Conservation (phyloP, 306 rosid genomes). For the Cicer cuneatum region DNA sequence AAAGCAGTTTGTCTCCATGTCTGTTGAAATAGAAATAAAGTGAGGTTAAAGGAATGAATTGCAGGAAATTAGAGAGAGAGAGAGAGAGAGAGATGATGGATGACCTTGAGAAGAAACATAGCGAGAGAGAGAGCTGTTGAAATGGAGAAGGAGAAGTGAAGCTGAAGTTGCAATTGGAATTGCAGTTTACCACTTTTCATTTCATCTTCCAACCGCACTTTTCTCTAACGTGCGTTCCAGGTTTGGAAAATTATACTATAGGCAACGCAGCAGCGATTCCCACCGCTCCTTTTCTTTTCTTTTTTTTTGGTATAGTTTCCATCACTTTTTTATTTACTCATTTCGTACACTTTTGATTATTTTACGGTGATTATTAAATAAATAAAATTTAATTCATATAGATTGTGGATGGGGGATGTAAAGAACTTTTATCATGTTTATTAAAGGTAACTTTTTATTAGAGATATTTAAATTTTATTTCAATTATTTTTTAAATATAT, state of each 20-base stretch:
- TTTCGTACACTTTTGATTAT: no score
- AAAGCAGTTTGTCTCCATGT: constrained; percentile 83
- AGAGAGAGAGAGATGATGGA: neutral
- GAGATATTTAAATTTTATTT: no score
- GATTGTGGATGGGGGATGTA: no score
- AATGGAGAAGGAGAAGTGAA: constrained; percentile 45
- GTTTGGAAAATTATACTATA: neutral
- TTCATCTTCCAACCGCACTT: neutral
- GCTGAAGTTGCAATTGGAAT: constrained; percentile 23
- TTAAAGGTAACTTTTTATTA: no score
- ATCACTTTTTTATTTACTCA: no score
- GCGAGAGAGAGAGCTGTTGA: constrained; percentile 36
- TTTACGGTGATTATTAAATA: no score
- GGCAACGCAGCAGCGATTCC: neutral
- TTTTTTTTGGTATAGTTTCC: no score
- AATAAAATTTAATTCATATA: no score
- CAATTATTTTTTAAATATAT: no score
- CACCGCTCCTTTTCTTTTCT: neutral
- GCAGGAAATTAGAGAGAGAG: neutral
- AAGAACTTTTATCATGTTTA: no score
- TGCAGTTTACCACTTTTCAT: constrained; percentile 39
- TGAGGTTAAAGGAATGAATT: neutral
- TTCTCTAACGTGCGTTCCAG: neutral
- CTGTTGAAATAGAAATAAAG: constrained; percentile 45
- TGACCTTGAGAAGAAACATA: constrained; percentile 80